These are phyloP conservation scores for Cryptococcus sp. DNA, from an alignment of 1,284 basidiomycete genomes.

Conservation along the genomic window DNA sequence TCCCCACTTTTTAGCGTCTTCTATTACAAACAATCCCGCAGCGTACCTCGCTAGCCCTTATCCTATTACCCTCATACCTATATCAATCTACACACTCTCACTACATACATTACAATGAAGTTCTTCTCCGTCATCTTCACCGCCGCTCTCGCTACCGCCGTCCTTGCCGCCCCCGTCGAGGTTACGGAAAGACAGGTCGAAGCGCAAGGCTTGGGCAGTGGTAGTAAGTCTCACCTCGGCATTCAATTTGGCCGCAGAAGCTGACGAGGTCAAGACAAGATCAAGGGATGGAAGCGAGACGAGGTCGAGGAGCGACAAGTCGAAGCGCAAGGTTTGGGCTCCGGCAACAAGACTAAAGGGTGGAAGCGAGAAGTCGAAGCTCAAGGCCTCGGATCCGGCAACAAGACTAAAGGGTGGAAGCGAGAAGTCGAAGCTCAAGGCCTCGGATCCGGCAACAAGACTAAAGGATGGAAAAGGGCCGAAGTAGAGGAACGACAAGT, in stretches of 20 bases:
- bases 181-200: constrained; percentile 3
- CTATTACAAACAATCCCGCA: neutral
- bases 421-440: neutral
- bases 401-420: neutral
- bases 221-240: too few species aligned
- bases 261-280: too few species aligned
- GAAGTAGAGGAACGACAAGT: neutral
- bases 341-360: neutral
- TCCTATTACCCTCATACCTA: too few species aligned
- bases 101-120: constrained; percentile 21
- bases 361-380: constrained; percentile 1
- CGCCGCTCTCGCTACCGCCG: constrained; percentile 16
- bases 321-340: constrained; percentile 6
- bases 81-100: too few species aligned
- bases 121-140: constrained; percentile 22
- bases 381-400: neutral
- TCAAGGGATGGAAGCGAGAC: neutral
- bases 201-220: constrained; percentile 6
- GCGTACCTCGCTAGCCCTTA: neutral
- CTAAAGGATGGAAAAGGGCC: neutral
- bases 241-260: too few species aligned
- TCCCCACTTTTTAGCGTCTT: neutral
- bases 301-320: too few species aligned
- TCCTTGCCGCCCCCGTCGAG: constrained; percentile 22
- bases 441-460: neutral